These are phyloP conservation scores for Alliaria petiolata DNA, from an alignment of 345 rosid species.

Conservation along the genomic window DNA sequence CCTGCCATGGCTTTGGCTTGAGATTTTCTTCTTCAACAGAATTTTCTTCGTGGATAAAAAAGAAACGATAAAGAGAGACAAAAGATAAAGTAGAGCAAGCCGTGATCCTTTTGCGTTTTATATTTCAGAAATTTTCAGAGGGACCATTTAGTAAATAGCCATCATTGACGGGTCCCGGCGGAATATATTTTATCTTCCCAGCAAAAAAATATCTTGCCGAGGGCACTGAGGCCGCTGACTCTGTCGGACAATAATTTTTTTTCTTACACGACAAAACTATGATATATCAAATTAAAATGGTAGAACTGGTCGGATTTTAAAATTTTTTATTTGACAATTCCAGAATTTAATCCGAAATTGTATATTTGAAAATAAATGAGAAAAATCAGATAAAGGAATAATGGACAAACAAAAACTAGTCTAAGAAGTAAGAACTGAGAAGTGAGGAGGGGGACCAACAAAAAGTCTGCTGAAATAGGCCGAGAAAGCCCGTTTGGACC, in stretches of 20 bases:
- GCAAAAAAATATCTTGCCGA: neutral
- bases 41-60: slow-evolving; percentile 14
- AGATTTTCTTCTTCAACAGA: neutral
- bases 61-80: neutral
- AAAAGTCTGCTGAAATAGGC: neutral
- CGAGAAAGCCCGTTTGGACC: neutral
- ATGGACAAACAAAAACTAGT: neutral
- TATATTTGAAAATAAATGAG: too few relatives aligned
- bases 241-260: neutral
- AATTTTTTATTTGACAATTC: too few relatives aligned
- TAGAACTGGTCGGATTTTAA: too few relatives aligned
- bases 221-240: neutral
- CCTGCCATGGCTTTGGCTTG: slow-evolving; percentile 44
- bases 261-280: too few relatives aligned
- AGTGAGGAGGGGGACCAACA: too few relatives aligned
- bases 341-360: too few relatives aligned
- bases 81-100: neutral
- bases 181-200: neutral
- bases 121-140: neutral
- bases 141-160: neutral
- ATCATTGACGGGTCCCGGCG: neutral
- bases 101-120: neutral
- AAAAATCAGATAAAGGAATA: neutral
- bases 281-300: too few relatives aligned
- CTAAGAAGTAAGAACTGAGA: too few relatives aligned